Base-by-base conservation (phyloP, 2,329 filamentous ascomycete species). In the Hypoxylon sp. region DNA sequence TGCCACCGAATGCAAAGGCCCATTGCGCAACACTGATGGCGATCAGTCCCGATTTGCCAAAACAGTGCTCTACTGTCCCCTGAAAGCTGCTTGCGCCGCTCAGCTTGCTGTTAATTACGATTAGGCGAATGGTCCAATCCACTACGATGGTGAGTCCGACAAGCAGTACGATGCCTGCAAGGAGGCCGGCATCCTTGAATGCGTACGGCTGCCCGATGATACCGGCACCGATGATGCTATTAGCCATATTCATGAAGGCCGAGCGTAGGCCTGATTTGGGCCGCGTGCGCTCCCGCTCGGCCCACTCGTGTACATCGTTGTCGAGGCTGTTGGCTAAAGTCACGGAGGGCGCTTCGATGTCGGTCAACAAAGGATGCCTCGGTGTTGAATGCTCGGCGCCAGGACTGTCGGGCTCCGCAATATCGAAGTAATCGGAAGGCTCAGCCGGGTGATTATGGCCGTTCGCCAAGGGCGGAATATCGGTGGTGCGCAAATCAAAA, bases 241-340 rank as follows among this genome's bases (percentile, higher is more conserved):
- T 99, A 70, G 96, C 95, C 96, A 99, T 99, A 82, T 99, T 99
- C 94, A 98, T 97, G 74, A 99, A 98, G 2, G 96, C 95, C 78
- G 92, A 93, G 69, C 88, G 86, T 82, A 98, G 86, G 4, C 92
- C 92, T 64, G 93, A 97, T 82, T 95, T 95, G 51, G 95, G 94
- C 63, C 94, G 87, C 44, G 77, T 76, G 62, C 85, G 83, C 77
- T 90, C 87, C 35, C 83, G 81, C 73, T 86, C 84, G 4, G 84
- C 85, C 80, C 84, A 85, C 46, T 82, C 77, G 57, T 83, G 79
- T 26, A 83, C 80, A 72, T 84, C 83, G 47, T 81, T 79, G 50
- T 78, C 78, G 70, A 81, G 81, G 83, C 83, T 72, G 81, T 91
- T 82, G 85, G 86, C 93, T 52, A 97, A 82, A 10, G 93, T 76